phyloP scores from a whole-genome alignment of 2,329 filamentous ascomycete species.

The Ascochyta koolunga region DNA sequence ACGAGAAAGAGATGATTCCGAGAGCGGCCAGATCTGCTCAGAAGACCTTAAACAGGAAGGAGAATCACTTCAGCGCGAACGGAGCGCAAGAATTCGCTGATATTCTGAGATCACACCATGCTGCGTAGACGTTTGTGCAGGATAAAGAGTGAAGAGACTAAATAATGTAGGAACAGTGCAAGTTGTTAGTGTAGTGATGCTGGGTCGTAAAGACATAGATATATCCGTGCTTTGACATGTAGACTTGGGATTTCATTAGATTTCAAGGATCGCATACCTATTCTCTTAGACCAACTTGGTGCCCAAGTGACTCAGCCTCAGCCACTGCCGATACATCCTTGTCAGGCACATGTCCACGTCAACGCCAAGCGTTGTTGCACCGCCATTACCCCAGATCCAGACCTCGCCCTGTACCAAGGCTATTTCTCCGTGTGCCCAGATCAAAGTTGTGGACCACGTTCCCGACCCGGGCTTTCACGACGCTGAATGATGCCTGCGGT shows the following conservation, averaged over 20 bases:
- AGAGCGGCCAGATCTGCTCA: constrained; percentile 24
- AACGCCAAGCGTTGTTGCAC: constrained; percentile 12
- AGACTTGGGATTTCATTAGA: not conserved
- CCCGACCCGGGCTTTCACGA: constrained; percentile 58
- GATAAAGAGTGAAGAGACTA: not conserved
- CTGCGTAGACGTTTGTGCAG: not conserved
- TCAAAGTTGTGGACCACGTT: constrained; percentile 46
- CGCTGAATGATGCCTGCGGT: constrained; percentile 43
- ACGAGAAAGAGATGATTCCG: constrained; percentile 36
- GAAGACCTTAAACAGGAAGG: constrained; percentile 31
- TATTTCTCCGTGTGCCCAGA: constrained; percentile 17
- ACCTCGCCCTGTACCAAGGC: not conserved
- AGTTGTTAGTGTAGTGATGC: not conserved
- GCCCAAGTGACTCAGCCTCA: not conserved
- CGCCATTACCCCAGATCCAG: constrained; percentile 9
- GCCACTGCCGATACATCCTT: constrained; percentile 7
- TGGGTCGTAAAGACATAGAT: not conserved
- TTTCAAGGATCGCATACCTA: not conserved
- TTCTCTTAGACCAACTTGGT: not conserved
- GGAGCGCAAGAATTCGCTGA: constrained; percentile 29
- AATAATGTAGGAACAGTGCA: not conserved
- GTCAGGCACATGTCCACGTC: constrained; percentile 9
- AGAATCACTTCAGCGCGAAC: constrained; percentile 26
- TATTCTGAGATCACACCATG: constrained; percentile 23
- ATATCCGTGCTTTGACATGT: not conserved